These are phyloP conservation scores for Coelastrella sp. DNA, from an alignment of 139 green algal genomes.

Conservation along the genomic window DNA sequence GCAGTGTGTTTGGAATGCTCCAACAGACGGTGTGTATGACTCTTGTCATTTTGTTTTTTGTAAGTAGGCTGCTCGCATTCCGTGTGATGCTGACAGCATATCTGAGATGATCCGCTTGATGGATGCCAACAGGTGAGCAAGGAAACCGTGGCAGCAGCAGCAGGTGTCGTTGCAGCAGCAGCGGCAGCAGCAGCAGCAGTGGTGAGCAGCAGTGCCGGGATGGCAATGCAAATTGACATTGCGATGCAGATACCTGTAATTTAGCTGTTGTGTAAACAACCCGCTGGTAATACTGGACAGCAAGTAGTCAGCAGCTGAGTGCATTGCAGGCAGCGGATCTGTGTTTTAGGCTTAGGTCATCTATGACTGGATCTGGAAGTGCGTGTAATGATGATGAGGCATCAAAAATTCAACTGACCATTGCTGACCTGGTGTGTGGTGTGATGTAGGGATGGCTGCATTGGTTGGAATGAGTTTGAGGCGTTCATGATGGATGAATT, in stretches of 20 bases:
- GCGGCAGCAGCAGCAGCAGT: no score
- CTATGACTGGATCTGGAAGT: no score
- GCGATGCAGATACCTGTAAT: background rate
- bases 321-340: no score
- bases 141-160: background rate
- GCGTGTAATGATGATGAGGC: background rate
- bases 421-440: no score
- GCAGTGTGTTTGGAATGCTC: no score
- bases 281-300: no score
- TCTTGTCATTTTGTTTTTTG: background rate
- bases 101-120: slow-evolving; percentile 67
- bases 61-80: slow-evolving; percentile 59
- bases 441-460: slow-evolving; percentile 46
- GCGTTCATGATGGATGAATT: slow-evolving; percentile 70
- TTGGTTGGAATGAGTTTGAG: slow-evolving; percentile 63
- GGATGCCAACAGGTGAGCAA: slow-evolving; percentile 47
- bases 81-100: slow-evolving; percentile 59
- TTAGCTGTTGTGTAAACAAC: no score
- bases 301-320: no score
- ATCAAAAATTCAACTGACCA: no score
- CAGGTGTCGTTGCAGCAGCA: no score
- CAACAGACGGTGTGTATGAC: no score
- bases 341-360: no score
- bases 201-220: background rate
- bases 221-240: background rate